phyloP scores from a whole-genome alignment of 371 early-diverging fungal genomes.

The Coemansia sp. region DNA sequence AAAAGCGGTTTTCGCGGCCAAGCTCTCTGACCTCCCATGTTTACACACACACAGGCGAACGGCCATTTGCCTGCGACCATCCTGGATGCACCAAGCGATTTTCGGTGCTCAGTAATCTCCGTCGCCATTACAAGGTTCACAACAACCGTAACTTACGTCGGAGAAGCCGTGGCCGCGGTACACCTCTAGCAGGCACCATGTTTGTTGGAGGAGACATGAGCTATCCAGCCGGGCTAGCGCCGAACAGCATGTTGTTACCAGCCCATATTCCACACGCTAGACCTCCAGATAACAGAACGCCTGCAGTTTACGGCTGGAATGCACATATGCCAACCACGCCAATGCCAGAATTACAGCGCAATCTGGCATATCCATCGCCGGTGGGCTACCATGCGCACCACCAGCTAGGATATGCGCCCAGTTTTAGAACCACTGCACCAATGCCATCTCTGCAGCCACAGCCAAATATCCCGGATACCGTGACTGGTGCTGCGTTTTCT shows the following conservation, averaged over 20 bases:
- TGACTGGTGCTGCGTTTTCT: neutral
- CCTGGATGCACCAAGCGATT: slow-evolving; percentile 58
- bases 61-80: slow-evolving; percentile 57
- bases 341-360: slow-evolving; percentile 1
- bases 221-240: neutral
- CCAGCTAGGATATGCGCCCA: slow-evolving; percentile 15
- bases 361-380: neutral
- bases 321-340: neutral
- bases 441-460: neutral
- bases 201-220: neutral
- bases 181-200: slow-evolving; percentile 1
- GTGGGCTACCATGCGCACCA: neutral
- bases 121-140: slow-evolving; percentile 51
- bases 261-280: neutral
- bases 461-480: neutral
- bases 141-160: neutral
- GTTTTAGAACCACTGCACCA: slow-evolving; percentile 16
- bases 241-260: neutral
- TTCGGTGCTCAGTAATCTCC: slow-evolving; percentile 55
- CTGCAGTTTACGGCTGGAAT: neutral
- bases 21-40: slow-evolving; percentile 55
- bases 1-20: slow-evolving; percentile 51
- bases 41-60: slow-evolving; percentile 66
- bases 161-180: slow-evolving; percentile 1
- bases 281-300: neutral